Conservation (phyloP, 2,329 filamentous ascomycete species). For the Cladosporium sp. region DNA sequence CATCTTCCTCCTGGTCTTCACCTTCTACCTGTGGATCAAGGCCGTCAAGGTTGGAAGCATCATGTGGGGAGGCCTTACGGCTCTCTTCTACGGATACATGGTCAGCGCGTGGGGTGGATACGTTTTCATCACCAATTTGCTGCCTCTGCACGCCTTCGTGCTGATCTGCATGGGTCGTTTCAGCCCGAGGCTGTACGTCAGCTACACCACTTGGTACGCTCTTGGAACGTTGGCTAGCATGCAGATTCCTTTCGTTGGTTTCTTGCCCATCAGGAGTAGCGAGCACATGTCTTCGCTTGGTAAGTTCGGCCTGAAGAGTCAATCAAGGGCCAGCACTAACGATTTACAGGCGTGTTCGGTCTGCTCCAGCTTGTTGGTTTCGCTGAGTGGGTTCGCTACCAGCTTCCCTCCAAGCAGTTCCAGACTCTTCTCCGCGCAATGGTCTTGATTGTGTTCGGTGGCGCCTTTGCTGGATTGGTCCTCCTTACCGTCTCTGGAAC, state of each 20-base stretch:
- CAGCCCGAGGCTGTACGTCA: conserved; percentile 89
- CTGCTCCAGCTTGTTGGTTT: conserved; percentile 91
- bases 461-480: conserved; percentile 75
- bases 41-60: conserved; percentile 94
- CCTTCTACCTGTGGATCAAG: conserved; percentile 99
- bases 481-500: conserved; percentile 81
- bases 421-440: conserved; percentile 80
- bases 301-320: conserved; percentile 44
- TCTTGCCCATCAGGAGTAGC: conserved; percentile 92
- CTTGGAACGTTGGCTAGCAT: conserved; percentile 95
- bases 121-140: conserved; percentile 97
- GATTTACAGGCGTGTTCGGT: conserved; percentile 76
- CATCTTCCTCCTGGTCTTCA: conserved; percentile 97
- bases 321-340: background rate
- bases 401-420: conserved; percentile 90
- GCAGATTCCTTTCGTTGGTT: conserved; percentile 99
- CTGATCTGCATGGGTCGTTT: conserved; percentile 96
- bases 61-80: conserved; percentile 92
- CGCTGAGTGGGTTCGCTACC: conserved; percentile 85
- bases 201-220: conserved; percentile 97
- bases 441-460: conserved; percentile 70
- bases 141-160: conserved; percentile 91
- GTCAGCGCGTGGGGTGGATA: conserved; percentile 99
- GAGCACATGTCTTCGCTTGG: conserved; percentile 98
- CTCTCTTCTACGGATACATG: conserved; percentile 99